Evolutionary conservation across 352 stramenopile genomes (phyloP), one percentile per base, ranked within the genome.

Genomic region (Thalassiosira exigua): DNA sequence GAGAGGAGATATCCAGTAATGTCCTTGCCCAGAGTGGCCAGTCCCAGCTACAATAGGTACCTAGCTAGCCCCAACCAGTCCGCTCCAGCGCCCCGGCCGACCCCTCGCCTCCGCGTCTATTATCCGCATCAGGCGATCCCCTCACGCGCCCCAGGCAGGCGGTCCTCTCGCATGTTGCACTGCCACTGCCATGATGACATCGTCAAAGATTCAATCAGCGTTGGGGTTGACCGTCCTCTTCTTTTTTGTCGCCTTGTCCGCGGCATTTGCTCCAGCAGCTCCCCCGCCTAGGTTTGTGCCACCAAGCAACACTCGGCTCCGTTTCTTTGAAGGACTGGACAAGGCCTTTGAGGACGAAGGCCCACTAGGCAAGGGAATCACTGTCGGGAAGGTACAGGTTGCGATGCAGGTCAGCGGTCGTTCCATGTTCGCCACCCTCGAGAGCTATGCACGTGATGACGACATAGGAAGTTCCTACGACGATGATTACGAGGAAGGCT

Each of bases 261-360:
- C 53, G 65, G 65, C 65, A 30, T 74, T 74, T 42, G 19, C 51
- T n/a, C 39, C 33, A 14, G 5, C 17, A 17, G 27, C 36, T 4
- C 30, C 2, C 24, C 14, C 17, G 17, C 0, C 17, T 17, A 30
- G 26, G 33, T 50, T 24, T 19, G 19, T 17, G 22, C 19, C 65
- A 1, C 19, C 65, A 11, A 19, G 27, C 22, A 19, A n/a, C 42
- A 56, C 62, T 48, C 62, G 39, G 22, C 69, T 81, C 21, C 52
- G 74, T 30, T 59, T 89, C 2, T 90, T 90, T 64, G 66, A 78
- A 36, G 61, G 58, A 1, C 52, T 81, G 27, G 83, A 88, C 54
- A 92, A 90, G 59, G 59, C 88, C 1, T 92, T 92, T 62, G 87
- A 92, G 75, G 84, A 91, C 65, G 71, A 82, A 46, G 87, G 87